Evolutionary conservation across 352 stramenopile species (phyloP).

Genomic region (Globisporangium barbulae): DNA sequence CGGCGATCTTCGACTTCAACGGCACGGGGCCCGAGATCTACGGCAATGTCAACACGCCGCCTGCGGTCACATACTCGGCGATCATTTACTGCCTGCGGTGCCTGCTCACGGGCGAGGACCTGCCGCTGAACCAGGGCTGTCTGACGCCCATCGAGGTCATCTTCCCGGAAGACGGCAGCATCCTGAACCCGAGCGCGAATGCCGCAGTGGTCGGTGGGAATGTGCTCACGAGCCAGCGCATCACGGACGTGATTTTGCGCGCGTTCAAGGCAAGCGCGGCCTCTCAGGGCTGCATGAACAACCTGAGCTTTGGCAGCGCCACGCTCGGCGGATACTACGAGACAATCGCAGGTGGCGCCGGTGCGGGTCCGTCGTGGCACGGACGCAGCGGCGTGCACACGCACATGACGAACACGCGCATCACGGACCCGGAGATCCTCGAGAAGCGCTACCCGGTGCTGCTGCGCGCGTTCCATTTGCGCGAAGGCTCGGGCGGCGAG

Average conservation of each 20-base stretch:
- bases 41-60: conserved; percentile 98
- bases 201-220: conserved; percentile 98
- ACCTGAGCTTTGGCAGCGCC: conserved; percentile 98
- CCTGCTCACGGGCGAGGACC: conserved; percentile 90
- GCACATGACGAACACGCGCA: conserved; percentile 99
- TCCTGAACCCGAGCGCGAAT: conserved; percentile 94
- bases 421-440: conserved; percentile 99
- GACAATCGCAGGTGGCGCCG: conserved; percentile 97
- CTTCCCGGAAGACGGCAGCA: conserved; percentile 90
- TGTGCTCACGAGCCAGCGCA: conserved; percentile 96
- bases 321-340: conserved; percentile 97
- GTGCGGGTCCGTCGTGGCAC: conserved; percentile 95
- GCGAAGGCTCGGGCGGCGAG: conserved; percentile 86
- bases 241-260: conserved; percentile 98
- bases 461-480: conserved; percentile 82
- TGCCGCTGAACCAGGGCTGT: conserved; percentile 98
- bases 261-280: conserved; percentile 96
- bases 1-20: conserved; percentile 96
- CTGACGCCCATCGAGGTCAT: conserved; percentile 96
- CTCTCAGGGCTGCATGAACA: conserved; percentile 99
- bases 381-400: conserved; percentile 97
- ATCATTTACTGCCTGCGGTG: conserved; percentile 99
- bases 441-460: conserved; percentile 95
- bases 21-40: conserved; percentile 96
- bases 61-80: conserved; percentile 97